Percentiles rank a stretch among this genome's conserved stretches.
These are phyloP conservation scores for Cyberlindnera nakhonratchasimensis DNA, from an alignment of 805 yeast genomes.

Conservation along the genomic window DNA sequence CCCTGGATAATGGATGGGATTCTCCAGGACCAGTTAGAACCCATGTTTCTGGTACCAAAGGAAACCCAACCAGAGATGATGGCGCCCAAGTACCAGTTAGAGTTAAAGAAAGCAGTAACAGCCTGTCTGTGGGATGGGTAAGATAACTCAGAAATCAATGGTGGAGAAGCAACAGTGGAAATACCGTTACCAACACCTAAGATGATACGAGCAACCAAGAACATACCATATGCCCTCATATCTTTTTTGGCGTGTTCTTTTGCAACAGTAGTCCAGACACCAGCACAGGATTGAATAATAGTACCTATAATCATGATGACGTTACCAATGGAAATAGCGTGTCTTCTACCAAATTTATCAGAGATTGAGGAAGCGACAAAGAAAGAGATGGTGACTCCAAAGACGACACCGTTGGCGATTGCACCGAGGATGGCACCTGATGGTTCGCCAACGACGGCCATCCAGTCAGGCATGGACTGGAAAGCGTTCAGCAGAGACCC, in stretches of 20 bases:
- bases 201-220: constrained; percentile 37
- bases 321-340: constrained; percentile 26
- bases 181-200: constrained; percentile 47
- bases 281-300: constrained; percentile 30
- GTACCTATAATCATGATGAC: constrained; percentile 27
- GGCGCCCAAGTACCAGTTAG: constrained; percentile 54
- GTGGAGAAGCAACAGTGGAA: constrained; percentile 44
- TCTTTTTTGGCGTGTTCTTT: constrained; percentile 4
- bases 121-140: constrained; percentile 43
- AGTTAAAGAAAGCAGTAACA: constrained; percentile 45
- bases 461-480: constrained; percentile 44
- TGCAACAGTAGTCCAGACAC: constrained; percentile 16
- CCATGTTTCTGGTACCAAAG: constrained; percentile 39
- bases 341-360: constrained; percentile 43
- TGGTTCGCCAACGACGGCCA: constrained; percentile 37
- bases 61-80: constrained; percentile 50
- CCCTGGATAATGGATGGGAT: constrained; percentile 53
- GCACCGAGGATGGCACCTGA: constrained; percentile 40
- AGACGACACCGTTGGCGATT: constrained; percentile 38
- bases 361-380: constrained; percentile 28
- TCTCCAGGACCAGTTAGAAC: constrained; percentile 45
- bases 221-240: constrained; percentile 25
- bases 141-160: constrained; percentile 49
- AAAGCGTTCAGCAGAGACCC: constrained; percentile 49
- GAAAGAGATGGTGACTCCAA: constrained; percentile 38